phyloP scores from a whole-genome alignment of 75 land plant species.

The Cunninghamia lanceolata region DNA sequence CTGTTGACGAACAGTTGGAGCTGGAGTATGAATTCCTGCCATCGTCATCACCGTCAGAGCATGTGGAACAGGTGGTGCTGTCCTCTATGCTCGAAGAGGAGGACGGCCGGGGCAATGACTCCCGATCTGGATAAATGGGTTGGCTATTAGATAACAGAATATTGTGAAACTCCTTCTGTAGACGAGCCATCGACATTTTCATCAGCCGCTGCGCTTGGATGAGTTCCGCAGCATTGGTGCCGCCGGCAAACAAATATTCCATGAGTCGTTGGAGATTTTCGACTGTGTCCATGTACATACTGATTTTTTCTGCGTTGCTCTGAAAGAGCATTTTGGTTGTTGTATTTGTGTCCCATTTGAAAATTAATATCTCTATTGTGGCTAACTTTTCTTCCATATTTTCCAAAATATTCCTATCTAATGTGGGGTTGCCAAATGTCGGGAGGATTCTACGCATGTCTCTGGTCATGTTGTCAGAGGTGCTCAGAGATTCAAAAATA shows the following conservation, averaged over 20 bases:
- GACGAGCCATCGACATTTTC: constrained; percentile 58
- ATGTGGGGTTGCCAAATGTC: too few species aligned
- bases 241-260: constrained; percentile 15
- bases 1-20: background rate
- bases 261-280: constrained; percentile 33
- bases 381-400: constrained; percentile 33
- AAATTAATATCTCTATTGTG: constrained; percentile 22
- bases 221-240: constrained; percentile 21
- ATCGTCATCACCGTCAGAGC: constrained; percentile 31
- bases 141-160: constrained; percentile 36
- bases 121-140: constrained; percentile 19
- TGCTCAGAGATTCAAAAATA: background rate
- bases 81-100: background rate
- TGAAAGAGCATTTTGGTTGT: constrained; percentile 17
- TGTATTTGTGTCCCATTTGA: constrained; percentile 26
- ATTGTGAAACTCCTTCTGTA: constrained; percentile 65
- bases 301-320: constrained; percentile 25
- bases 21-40: constrained; percentile 5
- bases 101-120: background rate
- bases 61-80: constrained; percentile 12
- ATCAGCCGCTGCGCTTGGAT: constrained; percentile 55
- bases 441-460: background rate
- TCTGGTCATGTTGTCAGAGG: background rate
- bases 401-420: constrained; percentile 36
- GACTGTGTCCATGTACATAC: constrained; percentile 25